phyloP scores from a whole-genome alignment of 129 eudicot species.

The Glebionis coronaria region DNA sequence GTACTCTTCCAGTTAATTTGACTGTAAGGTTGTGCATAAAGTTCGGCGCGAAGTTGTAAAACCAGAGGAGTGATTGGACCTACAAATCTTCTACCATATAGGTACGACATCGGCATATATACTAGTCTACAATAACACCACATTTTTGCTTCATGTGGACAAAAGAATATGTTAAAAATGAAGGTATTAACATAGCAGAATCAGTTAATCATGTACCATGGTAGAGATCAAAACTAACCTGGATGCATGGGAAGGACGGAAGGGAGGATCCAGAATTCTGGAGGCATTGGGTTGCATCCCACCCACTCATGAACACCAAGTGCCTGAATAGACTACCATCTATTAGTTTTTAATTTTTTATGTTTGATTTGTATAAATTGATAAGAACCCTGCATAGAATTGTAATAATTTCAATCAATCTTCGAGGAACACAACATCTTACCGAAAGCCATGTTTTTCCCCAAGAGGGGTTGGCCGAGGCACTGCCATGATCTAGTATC shows the following conservation, averaged over 20 bases:
- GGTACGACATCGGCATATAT: constrained; percentile 68
- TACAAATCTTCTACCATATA: constrained; percentile 60
- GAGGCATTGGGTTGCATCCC: constrained; percentile 81
- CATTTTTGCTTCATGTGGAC: constrained; percentile 50
- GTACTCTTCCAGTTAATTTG: constrained; percentile 44
- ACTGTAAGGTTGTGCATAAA: constrained; percentile 45
- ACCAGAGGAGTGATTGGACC: constrained; percentile 69
- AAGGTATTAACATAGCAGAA: neutral
- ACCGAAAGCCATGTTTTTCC: constrained; percentile 82
- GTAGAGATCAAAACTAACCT: constrained; percentile 26
- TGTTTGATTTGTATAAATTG: too few species aligned
- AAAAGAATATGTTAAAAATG: neutral
- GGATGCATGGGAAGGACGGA: constrained; percentile 68
- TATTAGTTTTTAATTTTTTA: too few species aligned
- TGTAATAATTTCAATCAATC: constrained; percentile 10
- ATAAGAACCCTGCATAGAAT: too few species aligned
- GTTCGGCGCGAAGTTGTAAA: constrained; percentile 51
- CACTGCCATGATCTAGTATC: constrained; percentile 81
- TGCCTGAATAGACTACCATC: neutral
- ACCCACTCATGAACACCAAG: constrained; percentile 63
- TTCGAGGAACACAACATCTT: neutral
- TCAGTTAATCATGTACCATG: too few species aligned
- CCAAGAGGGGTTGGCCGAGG: constrained; percentile 68
- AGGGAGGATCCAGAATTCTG: constrained; percentile 77
- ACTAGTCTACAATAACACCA: constrained; percentile 68